These are phyloP conservation scores for Penicillium malachiteum DNA, from an alignment of 495 filamentous ascomycete genomes.

Conservation along the genomic window DNA sequence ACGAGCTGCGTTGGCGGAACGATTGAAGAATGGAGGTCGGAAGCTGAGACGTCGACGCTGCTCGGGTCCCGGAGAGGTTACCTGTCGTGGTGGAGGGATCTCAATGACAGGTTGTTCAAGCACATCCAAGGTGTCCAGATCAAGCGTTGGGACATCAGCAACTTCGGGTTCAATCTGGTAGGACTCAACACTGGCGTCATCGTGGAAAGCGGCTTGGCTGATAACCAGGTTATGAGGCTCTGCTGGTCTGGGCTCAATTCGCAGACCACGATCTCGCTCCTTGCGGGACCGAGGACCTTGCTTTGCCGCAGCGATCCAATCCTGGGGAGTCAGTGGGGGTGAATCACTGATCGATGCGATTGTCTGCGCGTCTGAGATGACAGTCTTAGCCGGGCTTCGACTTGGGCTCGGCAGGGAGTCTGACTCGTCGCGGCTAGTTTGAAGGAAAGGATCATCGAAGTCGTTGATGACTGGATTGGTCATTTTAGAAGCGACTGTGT, in stretches of 20 bases:
- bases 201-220: slow-evolving; percentile 20
- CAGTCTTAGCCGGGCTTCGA: slow-evolving; percentile 22
- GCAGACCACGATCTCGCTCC: slow-evolving; percentile 6
- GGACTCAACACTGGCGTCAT: slow-evolving; percentile 32
- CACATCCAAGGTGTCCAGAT: slow-evolving; percentile 23
- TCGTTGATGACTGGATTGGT: slow-evolving; percentile 23
- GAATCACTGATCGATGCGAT: slow-evolving; percentile 14
- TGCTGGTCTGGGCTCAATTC: slow-evolving; percentile 7
- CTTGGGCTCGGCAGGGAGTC: slow-evolving; percentile 22
- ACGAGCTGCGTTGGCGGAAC: slow-evolving; percentile 23
- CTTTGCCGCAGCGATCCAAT: slow-evolving; percentile 46
- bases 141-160: slow-evolving; percentile 34
- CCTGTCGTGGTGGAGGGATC: slow-evolving; percentile 11
- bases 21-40: slow-evolving; percentile 37
- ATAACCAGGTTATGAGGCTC: slow-evolving; percentile 15
- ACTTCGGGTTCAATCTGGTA: slow-evolving; percentile 24
- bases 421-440: slow-evolving; percentile 17
- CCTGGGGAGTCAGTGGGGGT: slow-evolving; percentile 39
- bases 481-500: slow-evolving; percentile 30
- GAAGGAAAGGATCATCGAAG: slow-evolving; percentile 24
- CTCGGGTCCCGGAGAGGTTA: slow-evolving; percentile 24
- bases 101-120: slow-evolving; percentile 15
- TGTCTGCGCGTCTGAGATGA: slow-evolving; percentile 1
- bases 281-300: slow-evolving; percentile 24
- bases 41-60: slow-evolving; percentile 37